These are phyloP conservation scores for Tetraselmis chui DNA, from an alignment of 139 green algal species.

Conservation along the genomic window DNA sequence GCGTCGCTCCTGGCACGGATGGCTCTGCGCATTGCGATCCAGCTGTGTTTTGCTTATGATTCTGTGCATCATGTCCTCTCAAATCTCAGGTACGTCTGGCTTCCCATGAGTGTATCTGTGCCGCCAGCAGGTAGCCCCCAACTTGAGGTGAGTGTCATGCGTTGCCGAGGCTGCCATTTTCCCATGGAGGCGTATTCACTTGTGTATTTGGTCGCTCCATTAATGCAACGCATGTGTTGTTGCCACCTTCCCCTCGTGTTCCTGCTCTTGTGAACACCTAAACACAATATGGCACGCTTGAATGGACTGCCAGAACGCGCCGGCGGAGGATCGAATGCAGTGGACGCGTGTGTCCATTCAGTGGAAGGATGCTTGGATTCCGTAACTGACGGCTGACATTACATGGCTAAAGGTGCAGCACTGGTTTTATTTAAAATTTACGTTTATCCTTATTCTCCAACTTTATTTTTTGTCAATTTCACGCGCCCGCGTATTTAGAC, in stretches of 20 bases:
- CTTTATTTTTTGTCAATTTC: no score
- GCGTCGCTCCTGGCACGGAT: background rate
- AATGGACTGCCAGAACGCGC: no score
- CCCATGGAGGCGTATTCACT: background rate
- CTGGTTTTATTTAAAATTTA: no score
- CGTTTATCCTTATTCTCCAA: no score
- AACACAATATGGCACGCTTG: no score
- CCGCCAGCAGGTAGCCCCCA: background rate
- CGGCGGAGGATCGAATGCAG: background rate
- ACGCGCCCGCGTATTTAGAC: no score
- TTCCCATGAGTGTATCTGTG: constrained; percentile 25
- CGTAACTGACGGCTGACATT: no score
- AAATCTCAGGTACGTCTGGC: constrained; percentile 27
- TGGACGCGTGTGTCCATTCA: background rate
- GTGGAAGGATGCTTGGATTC: background rate
- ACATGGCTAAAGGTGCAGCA: no score
- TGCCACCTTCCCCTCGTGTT: no score
- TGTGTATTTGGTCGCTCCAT: no score
- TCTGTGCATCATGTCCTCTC: background rate
- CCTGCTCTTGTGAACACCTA: no score
- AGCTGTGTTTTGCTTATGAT: background rate
- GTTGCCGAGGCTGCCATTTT: background rate
- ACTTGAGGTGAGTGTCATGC: background rate
- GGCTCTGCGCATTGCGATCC: background rate
- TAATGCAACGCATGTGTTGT: no score